Base-by-base conservation (phyloP, 768 basidiomycete species). In the Galerina sulciceps region DNA sequence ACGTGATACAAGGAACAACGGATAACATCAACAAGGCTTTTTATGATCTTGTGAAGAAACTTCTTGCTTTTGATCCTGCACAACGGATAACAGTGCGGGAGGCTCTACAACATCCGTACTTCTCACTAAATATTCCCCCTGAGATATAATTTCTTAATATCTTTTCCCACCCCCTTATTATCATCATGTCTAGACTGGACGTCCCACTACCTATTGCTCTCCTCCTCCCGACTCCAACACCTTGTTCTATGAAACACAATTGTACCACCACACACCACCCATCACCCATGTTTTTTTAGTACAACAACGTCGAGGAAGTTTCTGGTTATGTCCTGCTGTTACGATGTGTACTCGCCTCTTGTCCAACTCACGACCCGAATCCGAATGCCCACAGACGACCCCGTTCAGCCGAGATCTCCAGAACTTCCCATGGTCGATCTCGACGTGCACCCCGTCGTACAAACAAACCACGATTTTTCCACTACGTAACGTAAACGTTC, bases 41-140 rank as follows among this genome's bases (percentile, higher is more conserved):
- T 78, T 75, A 93, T 71, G 90, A 96, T 71, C 86, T 98, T 35
- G 93, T 97, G 63, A 86, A 85, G 71, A 88, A 86, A 72, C 82
- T 98, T 61, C 84, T 98, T 43, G 87, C 88, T 50, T 97, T 96
- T 72, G 96, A 98, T 73, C 95, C 96, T 35, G 83, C 84, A 2
- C 87, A 91, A 65, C 88, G 96, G 71, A 89, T 96, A 67, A 88
- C 89, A 37, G 96, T 98, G 46, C 84, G 86, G 71, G 89, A 93
- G 31, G 96, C 96, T 17, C 83, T 97, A 58, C 82, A 84, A 51
- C 96, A 97, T 68, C 91, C 90, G 4, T 98, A 94, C 74, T 94
- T 96, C 70, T 79, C 83, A 50, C 70, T 88, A 69, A 79, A 77
- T 71, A 85, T 91, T 61, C 80, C 89, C 40, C 78, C 84, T 59